These are phyloP conservation scores for Firmiana major DNA, from an alignment of 345 rosid species.

Conservation along the genomic window DNA sequence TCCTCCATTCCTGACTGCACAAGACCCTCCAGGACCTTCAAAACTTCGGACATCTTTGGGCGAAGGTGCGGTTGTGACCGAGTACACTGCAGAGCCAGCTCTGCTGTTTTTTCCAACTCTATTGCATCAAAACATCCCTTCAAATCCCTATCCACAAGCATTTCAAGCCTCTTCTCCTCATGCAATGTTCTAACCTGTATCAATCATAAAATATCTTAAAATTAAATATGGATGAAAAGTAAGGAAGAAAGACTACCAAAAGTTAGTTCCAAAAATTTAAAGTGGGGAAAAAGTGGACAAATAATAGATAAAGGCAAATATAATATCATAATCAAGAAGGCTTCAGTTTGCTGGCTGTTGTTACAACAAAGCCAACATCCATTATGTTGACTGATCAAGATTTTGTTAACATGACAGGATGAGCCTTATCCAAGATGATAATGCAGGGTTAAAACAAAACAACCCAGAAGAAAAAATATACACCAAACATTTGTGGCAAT, in stretches of 20 bases:
- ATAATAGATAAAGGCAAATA: neutral
- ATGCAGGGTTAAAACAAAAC: neutral
- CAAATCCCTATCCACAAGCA: conserved; percentile 71
- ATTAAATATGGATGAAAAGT: neutral
- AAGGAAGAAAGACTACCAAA: neutral
- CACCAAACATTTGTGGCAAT: neutral
- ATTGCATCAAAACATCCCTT: conserved; percentile 60
- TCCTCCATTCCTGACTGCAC: conserved; percentile 52
- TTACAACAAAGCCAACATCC: neutral
- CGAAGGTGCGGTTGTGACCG: conserved; percentile 61
- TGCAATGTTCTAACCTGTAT: conserved; percentile 72
- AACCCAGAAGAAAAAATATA: neutral
- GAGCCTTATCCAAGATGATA: neutral
- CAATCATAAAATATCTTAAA: conserved; percentile 5
- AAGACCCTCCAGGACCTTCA: conserved; percentile 69
- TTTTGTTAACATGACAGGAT: neutral
- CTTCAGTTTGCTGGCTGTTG: neutral
- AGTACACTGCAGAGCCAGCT: conserved; percentile 74
- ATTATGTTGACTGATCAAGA: neutral
- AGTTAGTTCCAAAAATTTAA: neutral
- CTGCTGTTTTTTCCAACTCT: conserved; percentile 68
- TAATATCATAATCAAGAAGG: neutral
- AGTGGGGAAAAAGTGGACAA: neutral
- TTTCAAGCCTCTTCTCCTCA: conserved; percentile 64
- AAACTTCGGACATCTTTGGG: conserved; percentile 75